phyloP scores from a whole-genome alignment of 768 basidiomycete genomes.

The Amanita muscaria region DNA sequence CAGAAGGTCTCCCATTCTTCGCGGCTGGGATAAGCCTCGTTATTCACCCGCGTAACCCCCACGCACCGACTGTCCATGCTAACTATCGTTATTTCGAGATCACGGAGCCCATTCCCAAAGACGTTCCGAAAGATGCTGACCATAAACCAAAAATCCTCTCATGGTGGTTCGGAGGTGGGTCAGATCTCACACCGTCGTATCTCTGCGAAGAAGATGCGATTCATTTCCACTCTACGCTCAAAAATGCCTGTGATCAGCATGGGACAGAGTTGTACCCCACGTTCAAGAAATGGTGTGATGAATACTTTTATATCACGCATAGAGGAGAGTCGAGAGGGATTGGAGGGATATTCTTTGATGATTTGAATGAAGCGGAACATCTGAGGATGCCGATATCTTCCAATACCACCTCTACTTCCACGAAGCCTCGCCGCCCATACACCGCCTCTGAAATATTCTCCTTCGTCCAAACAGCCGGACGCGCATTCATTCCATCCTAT shows the following conservation, averaged over 20 bases:
- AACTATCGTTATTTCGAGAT: slow-evolving; percentile 99
- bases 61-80: slow-evolving; percentile 88
- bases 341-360: slow-evolving; percentile 96
- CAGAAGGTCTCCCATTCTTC: slow-evolving; percentile 78
- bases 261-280: slow-evolving; percentile 57
- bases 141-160: slow-evolving; percentile 57
- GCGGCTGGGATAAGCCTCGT: slow-evolving; percentile 90
- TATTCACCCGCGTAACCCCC: slow-evolving; percentile 89
- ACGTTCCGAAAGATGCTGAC: slow-evolving; percentile 19
- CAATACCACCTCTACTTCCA: slow-evolving; percentile 20
- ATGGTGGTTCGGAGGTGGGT: slow-evolving; percentile 99
- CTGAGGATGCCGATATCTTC: slow-evolving; percentile 48
- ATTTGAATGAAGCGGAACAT: slow-evolving; percentile 64
- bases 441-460: slow-evolving; percentile 65
- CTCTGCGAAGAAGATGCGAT: slow-evolving; percentile 78
- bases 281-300: slow-evolving; percentile 96
- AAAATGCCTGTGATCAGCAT: slow-evolving; percentile 67
- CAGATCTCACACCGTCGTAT: slow-evolving; percentile 91
- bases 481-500: slow-evolving; percentile 85
- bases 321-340: slow-evolving; percentile 80
- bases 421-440: slow-evolving; percentile 33
- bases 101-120: slow-evolving; percentile 33
- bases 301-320: slow-evolving; percentile 93
- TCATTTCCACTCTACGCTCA: slow-evolving; percentile 80
- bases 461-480: slow-evolving; percentile 62